Evolutionary conservation across 805 yeast species (phyloP), one percentile per base, ranked within the genome.

Genomic region (Yamadazyma philogaea): DNA sequence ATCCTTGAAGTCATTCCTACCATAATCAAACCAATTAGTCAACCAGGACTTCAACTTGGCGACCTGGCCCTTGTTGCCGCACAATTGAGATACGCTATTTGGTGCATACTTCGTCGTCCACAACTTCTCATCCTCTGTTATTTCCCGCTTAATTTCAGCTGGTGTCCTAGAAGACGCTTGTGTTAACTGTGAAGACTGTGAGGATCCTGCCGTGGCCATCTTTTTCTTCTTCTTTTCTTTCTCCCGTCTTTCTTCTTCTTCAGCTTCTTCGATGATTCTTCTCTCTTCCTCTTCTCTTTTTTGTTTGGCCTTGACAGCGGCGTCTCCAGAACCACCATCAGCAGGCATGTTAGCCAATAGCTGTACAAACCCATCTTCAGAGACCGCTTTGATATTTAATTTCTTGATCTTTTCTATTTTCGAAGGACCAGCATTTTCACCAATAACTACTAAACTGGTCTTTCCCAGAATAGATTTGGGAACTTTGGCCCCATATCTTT

Each of bases 91-190:
- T 35, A 84, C 46, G 28, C 72, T 72, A 1, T 79, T 75, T 7
- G 99, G 99, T 0, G 98, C 98, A 62, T 93, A 87, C 59, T 81
- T 88, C 3, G 79, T 84, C 0, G 99, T 93, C 99, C 99, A 93
- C 44, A 93, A 66, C 53, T 82, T 83, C 42, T 82, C 87, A 39
- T 72, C 70, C 47, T 76, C 76, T 2, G 76, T 61, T 26, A 72
- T 68, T 32, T 62, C 68, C 17, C 69, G 50, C 1, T 62, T 60
- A 20, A 51, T 27, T 40, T 50, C 54, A 7, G 49, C 47, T 19
- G 56, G 45, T 36, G 45, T 42, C 30, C 51, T 39, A 26, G 46
- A 39, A 1, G 49, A 34, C 15, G 40, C 36, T 2, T 33, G 19
- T 14, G 28, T 16, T 3, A 11, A 20, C 16, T 31, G 28, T 32